Conservation (phyloP, 192 early-diverging fungal species). For the Chytriomyces hyalinus region DNA sequence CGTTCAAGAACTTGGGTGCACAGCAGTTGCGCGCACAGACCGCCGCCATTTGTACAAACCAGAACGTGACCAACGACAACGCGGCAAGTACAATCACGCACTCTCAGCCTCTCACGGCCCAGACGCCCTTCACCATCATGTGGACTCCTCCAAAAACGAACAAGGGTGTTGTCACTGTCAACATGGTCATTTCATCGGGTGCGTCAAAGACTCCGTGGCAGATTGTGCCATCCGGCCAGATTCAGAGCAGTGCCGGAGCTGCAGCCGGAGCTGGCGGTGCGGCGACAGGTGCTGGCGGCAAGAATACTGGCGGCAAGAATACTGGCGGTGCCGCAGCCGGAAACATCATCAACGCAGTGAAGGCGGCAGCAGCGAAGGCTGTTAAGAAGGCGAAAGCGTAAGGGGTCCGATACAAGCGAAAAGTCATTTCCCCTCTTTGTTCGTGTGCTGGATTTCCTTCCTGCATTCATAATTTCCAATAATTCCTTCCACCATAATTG, state of each 20-base stretch:
- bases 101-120: neutral
- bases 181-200: constrained; percentile 12
- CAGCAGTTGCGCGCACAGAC: constrained; percentile 16
- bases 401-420: too few relatives aligned
- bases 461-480: too few relatives aligned
- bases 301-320: neutral
- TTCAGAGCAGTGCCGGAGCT: neutral
- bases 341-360: too few relatives aligned
- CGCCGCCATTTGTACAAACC: neutral
- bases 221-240: constrained; percentile 12
- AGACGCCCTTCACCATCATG: constrained; percentile 21
- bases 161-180: constrained; percentile 8
- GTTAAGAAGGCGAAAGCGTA: too few relatives aligned
- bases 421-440: too few relatives aligned
- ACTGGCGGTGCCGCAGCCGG: too few relatives aligned
- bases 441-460: too few relatives aligned
- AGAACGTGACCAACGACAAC: constrained; percentile 12
- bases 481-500: too few relatives aligned
- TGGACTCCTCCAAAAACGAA: constrained; percentile 19
- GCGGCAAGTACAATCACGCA: constrained; percentile 28
- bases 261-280: neutral
- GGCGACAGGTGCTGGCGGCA: neutral
- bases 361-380: too few relatives aligned
- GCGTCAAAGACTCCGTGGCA: constrained; percentile 13
- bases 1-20: constrained; percentile 23